phyloP scores from a whole-genome alignment of 129 eudicot species.

The Heracleum sosnowskyi region DNA sequence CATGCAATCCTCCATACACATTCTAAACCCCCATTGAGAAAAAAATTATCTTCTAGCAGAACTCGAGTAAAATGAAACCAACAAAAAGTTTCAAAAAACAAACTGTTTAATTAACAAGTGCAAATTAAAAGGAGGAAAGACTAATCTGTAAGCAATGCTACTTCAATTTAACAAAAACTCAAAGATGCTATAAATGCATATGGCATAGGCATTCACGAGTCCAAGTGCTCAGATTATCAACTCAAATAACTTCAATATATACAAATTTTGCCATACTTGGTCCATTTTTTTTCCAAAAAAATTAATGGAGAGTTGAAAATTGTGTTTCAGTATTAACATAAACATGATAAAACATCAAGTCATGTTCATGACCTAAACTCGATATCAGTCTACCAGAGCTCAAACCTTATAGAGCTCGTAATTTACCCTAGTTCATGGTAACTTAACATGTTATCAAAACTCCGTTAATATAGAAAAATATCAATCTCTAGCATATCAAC shows the following conservation, averaged over 20 bases:
- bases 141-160: not conserved
- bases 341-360: not conserved
- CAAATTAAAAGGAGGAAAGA: not conserved
- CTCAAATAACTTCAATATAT: not conserved
- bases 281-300: not conserved
- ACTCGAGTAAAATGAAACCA: not conserved
- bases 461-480: too few relatives aligned
- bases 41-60: not conserved
- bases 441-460: too few relatives aligned
- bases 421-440: too few relatives aligned
- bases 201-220: not conserved
- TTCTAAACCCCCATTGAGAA: slow-evolving; percentile 35
- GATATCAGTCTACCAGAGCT: too few relatives aligned
- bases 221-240: not conserved
- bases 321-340: not conserved
- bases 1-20: slow-evolving; percentile 58
- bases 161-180: not conserved
- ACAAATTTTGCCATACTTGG: not conserved
- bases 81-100: not conserved
- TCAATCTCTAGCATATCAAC: not conserved
- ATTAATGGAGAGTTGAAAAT: too few relatives aligned
- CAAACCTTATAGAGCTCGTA: too few relatives aligned
- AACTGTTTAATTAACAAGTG: not conserved
- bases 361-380: too few relatives aligned
- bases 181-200: not conserved